Conservation (phyloP, 2,329 filamentous ascomycete genomes). For the Diplodia seriata region DNA sequence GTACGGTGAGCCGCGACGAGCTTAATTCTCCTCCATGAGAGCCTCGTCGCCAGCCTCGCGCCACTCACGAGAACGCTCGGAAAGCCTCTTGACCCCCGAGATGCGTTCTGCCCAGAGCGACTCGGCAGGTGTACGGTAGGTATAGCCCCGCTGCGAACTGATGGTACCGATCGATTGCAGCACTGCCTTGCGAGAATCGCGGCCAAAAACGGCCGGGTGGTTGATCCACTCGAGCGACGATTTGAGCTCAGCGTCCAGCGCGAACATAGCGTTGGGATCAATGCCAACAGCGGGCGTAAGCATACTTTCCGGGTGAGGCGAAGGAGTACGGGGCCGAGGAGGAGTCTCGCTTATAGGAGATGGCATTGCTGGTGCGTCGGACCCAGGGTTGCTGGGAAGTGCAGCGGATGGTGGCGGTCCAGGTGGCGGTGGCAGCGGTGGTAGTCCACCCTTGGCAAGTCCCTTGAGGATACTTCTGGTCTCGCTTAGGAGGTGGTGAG, state of each 20-base stretch:
- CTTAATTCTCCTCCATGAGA: slow-evolving; percentile 58
- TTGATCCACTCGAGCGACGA: slow-evolving; percentile 95
- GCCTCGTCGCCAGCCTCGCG: slow-evolving; percentile 83
- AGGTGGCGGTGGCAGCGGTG: slow-evolving; percentile 77
- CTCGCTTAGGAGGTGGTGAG: slow-evolving; percentile 89
- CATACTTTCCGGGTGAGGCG: slow-evolving; percentile 10
- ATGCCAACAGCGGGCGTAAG: slow-evolving; percentile 75
- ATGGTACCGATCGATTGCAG: slow-evolving; percentile 97
- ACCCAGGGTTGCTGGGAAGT: slow-evolving; percentile 47
- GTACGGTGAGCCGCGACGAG: neutral
- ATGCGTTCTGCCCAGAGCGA: slow-evolving; percentile 87
- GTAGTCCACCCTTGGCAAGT: slow-evolving; percentile 90
- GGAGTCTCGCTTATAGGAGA: slow-evolving; percentile 46
- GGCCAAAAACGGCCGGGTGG: slow-evolving; percentile 91
- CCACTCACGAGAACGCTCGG: slow-evolving; percentile 88
- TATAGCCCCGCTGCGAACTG: slow-evolving; percentile 90
- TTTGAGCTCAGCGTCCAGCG: slow-evolving; percentile 90
- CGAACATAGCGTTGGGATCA: slow-evolving; percentile 79
- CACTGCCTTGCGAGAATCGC: slow-evolving; percentile 93
- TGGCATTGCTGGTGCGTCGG: slow-evolving; percentile 37
- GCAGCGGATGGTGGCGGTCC: slow-evolving; percentile 43
- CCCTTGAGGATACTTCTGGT: slow-evolving; percentile 95
- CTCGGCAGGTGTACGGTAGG: slow-evolving; percentile 89
- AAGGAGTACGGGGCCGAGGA: slow-evolving; percentile 46
- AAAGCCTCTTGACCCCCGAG: slow-evolving; percentile 78